Conservation (phyloP, 2,329 filamentous ascomycete genomes). For the Aspergillus felis region DNA sequence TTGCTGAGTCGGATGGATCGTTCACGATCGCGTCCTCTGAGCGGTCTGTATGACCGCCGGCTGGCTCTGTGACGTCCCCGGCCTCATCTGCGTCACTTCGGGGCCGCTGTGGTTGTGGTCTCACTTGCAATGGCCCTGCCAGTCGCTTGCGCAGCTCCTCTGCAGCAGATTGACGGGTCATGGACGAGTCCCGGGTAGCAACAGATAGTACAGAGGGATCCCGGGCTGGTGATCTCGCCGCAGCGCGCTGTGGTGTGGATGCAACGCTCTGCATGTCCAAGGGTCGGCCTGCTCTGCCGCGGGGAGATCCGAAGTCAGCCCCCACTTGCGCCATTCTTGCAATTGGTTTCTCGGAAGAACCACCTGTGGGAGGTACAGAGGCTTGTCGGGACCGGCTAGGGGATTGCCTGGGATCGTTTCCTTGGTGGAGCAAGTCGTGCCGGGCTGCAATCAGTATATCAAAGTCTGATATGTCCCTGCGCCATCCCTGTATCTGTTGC, state of each 20-base stretch:
- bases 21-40: conserved; percentile 13
- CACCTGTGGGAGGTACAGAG: conserved; percentile 19
- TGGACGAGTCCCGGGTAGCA: conserved; percentile 23
- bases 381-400: conserved; percentile 17
- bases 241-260: conserved; percentile 15
- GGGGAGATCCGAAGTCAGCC: conserved; percentile 17
- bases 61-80: background rate
- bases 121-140: conserved; percentile 27
- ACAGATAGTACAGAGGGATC: conserved; percentile 18
- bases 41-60: conserved; percentile 5
- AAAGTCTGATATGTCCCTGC: conserved; percentile 64
- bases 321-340: conserved; percentile 4
- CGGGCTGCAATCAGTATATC: conserved; percentile 65
- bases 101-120: background rate
- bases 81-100: conserved; percentile 1
- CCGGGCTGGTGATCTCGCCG: conserved; percentile 20
- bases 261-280: conserved; percentile 10
- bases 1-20: conserved; percentile 49
- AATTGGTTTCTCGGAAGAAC: conserved; percentile 13
- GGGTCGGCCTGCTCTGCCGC: conserved; percentile 21
- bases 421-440: conserved; percentile 38
- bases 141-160: conserved; percentile 34
- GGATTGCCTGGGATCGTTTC: conserved; percentile 20
- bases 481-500: conserved; percentile 60
- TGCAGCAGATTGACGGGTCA: conserved; percentile 20